Evolutionary conservation across 805 yeast genomes (phyloP).

Genomic region (Metahyphopichia silvanorum): DNA sequence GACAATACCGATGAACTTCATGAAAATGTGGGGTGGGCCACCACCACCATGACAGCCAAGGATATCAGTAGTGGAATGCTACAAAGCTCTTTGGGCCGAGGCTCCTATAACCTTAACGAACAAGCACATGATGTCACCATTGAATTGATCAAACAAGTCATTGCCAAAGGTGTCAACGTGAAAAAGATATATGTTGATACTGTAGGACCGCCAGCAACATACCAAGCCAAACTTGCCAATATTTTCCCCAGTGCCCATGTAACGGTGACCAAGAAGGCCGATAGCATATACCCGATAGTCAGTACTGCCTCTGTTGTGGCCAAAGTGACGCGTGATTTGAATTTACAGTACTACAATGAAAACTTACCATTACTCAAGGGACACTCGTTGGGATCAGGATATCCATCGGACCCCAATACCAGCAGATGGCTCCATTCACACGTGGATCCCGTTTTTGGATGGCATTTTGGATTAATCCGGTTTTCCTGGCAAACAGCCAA

Average conservation of each 20-base stretch:
- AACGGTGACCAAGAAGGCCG: conserved; percentile 93
- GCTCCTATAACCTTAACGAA: conserved; percentile 76
- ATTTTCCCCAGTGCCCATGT: conserved; percentile 69
- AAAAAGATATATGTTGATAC: conserved; percentile 86
- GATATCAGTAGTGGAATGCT: conserved; percentile 92
- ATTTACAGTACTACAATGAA: conserved; percentile 36
- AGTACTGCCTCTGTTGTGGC: conserved; percentile 95
- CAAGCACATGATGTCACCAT: conserved; percentile 97
- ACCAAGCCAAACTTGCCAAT: conserved; percentile 68
- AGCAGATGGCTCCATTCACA: conserved; percentile 63
- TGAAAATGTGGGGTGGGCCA: conserved; percentile 79
- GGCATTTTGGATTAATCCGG: conserved; percentile 70
- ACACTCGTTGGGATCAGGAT: conserved; percentile 76
- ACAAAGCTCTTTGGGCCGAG: conserved; percentile 43
- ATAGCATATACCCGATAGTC: conserved; percentile 85
- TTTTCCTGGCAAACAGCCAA: conserved; percentile 94
- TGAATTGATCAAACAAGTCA: conserved; percentile 61
- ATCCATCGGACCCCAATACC: conserved; percentile 91
- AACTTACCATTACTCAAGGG: conserved; percentile 25
- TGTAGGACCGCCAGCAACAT: conserved; percentile 90
- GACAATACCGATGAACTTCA: conserved; percentile 39
- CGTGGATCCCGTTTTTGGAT: conserved; percentile 78
- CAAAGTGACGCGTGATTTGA: conserved; percentile 86
- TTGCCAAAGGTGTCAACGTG: conserved; percentile 60
- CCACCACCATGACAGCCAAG: conserved; percentile 77